Base-by-base conservation (phyloP, 192 early-diverging fungal species). In the Spinellus fusiger region DNA sequence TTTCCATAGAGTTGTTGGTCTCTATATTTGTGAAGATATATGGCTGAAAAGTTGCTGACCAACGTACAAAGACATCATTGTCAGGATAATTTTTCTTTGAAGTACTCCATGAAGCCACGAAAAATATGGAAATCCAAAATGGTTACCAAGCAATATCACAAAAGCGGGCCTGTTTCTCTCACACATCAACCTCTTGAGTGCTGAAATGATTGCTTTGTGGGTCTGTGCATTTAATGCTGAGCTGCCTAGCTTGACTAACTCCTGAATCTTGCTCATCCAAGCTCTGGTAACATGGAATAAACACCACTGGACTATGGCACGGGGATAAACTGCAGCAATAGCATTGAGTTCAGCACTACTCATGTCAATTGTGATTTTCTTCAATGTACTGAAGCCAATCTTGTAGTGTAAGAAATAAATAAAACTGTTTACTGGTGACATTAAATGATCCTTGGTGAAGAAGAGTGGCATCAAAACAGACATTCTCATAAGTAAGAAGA, bases 1-100 rank as follows among this genome's bases (percentile, higher is more conserved):
- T 59, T 59, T 47, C 57, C 8, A 59, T 23, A 32, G 22, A 59
- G 20, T 59, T 59, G 27, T 49, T 59, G 1, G 57, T 59, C 26
- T 59, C 57, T 46, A 59, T 59, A 18, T 47, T 32, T 0, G 37
- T 57, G 1, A 18, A 40, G 0, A 34, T 29, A 20, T 31, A 16
- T 5, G 18, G 54, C 16, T 56, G 54, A 25, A 25, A 56, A 10
- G 32, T 3, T 38, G 54, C 34, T 3, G 16, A 18, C 34, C 54
- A 55, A 22, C 25, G 54, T 6, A 37, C 38, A 55, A 28, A 55
- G 0, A 12, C 15, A 26, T 55, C 18, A 38, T 5, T 10, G 5
- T 38, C n/a, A 26, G 40, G 54, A 13, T 56, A 56, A 38, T 56
- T 23, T 5, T 2, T 38, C 23, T 25, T 20, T n/a, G n/a, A n/a